phyloP scores from a whole-genome alignment of 2,329 filamentous ascomycete species.

The Stemphylium lycopersici region DNA sequence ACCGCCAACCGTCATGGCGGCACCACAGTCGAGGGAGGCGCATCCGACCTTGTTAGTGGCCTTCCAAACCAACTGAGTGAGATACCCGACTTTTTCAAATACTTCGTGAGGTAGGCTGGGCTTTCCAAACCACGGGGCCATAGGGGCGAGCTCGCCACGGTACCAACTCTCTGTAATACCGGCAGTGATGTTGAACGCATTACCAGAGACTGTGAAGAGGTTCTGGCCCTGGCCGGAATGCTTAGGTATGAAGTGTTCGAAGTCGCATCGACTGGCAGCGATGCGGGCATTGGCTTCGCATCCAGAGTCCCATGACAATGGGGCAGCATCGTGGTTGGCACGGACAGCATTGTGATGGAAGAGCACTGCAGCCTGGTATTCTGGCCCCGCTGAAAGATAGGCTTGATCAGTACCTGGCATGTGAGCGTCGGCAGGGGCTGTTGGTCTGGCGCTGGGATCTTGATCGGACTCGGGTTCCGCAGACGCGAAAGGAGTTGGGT shows the following conservation, averaged over 20 bases:
- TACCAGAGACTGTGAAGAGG: constrained; percentile 71
- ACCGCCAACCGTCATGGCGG: constrained; percentile 31
- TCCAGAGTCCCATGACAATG: constrained; percentile 73
- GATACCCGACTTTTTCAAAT: constrained; percentile 43
- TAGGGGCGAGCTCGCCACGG: constrained; percentile 73
- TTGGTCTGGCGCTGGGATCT: constrained; percentile 1
- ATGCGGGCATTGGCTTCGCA: constrained; percentile 60
- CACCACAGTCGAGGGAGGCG: constrained; percentile 40
- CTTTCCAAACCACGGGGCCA: constrained; percentile 63
- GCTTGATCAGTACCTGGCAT: constrained; percentile 33
- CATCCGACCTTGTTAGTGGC: constrained; percentile 46
- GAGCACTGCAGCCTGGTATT: constrained; percentile 51
- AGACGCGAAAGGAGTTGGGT: constrained; percentile 6
- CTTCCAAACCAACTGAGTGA: constrained; percentile 50
- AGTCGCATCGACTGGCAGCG: constrained; percentile 77
- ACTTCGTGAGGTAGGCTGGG: constrained; percentile 58
- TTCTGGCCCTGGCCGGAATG: constrained; percentile 81
- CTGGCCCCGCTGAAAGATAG: constrained; percentile 27
- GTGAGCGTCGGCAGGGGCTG: constrained; percentile 14
- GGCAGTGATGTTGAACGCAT: constrained; percentile 63
- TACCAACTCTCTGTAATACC: constrained; percentile 88
- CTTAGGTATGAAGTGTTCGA: constrained; percentile 62
- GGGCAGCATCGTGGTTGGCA: constrained; percentile 74
- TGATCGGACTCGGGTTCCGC: neutral
- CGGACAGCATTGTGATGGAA: constrained; percentile 88